Conservation (phyloP, 1,284 basidiomycete species). For the Meripilus lineatus region DNA sequence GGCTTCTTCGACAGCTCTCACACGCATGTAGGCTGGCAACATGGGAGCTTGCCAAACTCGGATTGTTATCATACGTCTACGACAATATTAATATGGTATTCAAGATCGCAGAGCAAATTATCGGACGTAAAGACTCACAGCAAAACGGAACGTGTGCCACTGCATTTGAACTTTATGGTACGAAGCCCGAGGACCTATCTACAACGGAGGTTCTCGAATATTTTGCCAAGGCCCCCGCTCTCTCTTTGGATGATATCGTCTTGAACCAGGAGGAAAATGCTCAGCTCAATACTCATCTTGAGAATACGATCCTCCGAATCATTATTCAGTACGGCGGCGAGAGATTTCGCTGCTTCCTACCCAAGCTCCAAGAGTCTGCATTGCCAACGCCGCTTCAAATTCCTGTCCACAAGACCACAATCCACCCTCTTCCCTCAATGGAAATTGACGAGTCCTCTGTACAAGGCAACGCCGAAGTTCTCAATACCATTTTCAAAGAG, state of each 20-base stretch:
- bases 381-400: constrained; percentile 22
- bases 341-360: constrained; percentile 22
- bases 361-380: constrained; percentile 14
- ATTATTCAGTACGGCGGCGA: constrained; percentile 27
- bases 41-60: background rate
- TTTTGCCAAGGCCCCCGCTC: no score
- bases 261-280: constrained; percentile 14
- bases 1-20: background rate
- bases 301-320: constrained; percentile 27
- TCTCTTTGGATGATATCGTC: no score
- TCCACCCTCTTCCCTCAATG: constrained; percentile 31
- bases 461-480: constrained; percentile 31
- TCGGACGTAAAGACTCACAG: constrained; percentile 26
- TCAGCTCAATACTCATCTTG: constrained; percentile 16
- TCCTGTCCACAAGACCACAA: constrained; percentile 24
- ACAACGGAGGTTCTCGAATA: no score
- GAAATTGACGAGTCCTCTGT: constrained; percentile 34
- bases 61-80: background rate
- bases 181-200: constrained; percentile 17
- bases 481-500: constrained; percentile 26
- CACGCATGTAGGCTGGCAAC: background rate
- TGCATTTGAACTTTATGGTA: constrained; percentile 18
- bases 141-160: constrained; percentile 29
- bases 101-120: no score
- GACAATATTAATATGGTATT: constrained; percentile 35